phyloP scores from a whole-genome alignment of 495 filamentous ascomycete genomes.

The Xylaria bambusicola region DNA sequence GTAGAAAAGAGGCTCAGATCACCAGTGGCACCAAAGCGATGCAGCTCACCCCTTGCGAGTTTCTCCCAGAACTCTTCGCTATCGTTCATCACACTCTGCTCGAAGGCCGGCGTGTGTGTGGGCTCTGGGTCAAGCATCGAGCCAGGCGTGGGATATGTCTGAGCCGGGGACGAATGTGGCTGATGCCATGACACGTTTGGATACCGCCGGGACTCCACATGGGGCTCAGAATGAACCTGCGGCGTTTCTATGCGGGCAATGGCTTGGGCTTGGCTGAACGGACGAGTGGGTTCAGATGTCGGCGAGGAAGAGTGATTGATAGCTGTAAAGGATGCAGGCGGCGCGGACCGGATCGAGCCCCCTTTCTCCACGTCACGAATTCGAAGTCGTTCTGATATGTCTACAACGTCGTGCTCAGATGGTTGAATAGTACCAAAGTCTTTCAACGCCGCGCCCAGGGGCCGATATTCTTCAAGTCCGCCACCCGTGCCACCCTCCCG shows the following conservation, averaged over 20 bases:
- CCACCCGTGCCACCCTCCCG: constrained; percentile 57
- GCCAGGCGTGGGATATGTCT: constrained; percentile 16
- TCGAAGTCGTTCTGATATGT: constrained; percentile 22
- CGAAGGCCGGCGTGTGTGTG: neutral
- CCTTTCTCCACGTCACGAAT: constrained; percentile 29
- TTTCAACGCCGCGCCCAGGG: constrained; percentile 35
- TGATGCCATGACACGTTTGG: constrained; percentile 20
- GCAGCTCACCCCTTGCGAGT: constrained; percentile 35
- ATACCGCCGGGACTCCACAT: constrained; percentile 21
- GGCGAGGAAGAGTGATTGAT: constrained; percentile 44
- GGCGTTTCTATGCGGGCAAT: constrained; percentile 21
- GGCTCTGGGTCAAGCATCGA: constrained; percentile 15
- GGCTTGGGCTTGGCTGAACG: constrained; percentile 16
- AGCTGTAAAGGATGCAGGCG: constrained; percentile 50
- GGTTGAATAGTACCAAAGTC: constrained; percentile 44
- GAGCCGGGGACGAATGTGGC: constrained; percentile 10
- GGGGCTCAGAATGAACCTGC: constrained; percentile 18
- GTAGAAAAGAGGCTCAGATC: constrained; percentile 45
- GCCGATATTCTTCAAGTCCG: constrained; percentile 72
- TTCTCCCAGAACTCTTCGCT: constrained; percentile 21
- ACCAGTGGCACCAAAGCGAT: constrained; percentile 37
- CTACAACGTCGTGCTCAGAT: constrained; percentile 32
- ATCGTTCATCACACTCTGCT: neutral
- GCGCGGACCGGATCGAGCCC: constrained; percentile 28
- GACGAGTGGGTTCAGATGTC: constrained; percentile 16